Base-by-base conservation (phyloP, 768 basidiomycete genomes). In the Hygrophorus russula region DNA sequence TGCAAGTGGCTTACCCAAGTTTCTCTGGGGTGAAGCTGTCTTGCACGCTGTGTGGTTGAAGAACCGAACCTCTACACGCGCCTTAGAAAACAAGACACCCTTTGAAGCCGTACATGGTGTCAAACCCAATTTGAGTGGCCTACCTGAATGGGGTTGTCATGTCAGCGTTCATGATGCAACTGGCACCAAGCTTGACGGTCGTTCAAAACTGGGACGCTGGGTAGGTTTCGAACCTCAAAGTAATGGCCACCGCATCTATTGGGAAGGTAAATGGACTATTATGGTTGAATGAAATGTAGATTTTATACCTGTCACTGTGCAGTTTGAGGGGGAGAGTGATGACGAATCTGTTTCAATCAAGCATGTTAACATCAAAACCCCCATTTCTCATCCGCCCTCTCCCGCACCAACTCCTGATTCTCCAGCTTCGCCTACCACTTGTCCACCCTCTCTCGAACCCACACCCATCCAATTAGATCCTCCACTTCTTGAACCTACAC, bases 1-100 rank as follows among this genome's bases (percentile, higher is more conserved):
- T n/a, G n/a, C n/a, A n/a, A n/a, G n/a, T n/a, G n/a, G n/a, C n/a
- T n/a, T n/a, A n/a, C n/a, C n/a, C n/a, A 47, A 45, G 7, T 49
- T 39, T 27, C 57, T 70, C 0, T 71, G 67, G 69, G 62, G 56
- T n/a, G 42, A 44, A 24, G 33, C 64, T 2, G 43, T 64, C 0
- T 19, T 39, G 0, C 55, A 67, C 40, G 55, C 53, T 1, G 51
- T 56, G 1, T 68, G 59, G 51, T 18, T 68, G 1, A 56, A 57
- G 39, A 70, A 70, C 49, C 42, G 58, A 1, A 53, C 59, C 1
- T 52, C 56, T 10, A 62, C 60, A 2, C 39, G 48, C 6, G 46
- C 52, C 0, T 36, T 64, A 0, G 49, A 53, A 2, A 42, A 53
- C 18, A 52, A 45, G 19, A 58, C 58, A 12, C 57, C 59, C 2